Conservation (phyloP, 495 filamentous ascomycete species). For the Rostrohypoxylon terebratum region DNA sequence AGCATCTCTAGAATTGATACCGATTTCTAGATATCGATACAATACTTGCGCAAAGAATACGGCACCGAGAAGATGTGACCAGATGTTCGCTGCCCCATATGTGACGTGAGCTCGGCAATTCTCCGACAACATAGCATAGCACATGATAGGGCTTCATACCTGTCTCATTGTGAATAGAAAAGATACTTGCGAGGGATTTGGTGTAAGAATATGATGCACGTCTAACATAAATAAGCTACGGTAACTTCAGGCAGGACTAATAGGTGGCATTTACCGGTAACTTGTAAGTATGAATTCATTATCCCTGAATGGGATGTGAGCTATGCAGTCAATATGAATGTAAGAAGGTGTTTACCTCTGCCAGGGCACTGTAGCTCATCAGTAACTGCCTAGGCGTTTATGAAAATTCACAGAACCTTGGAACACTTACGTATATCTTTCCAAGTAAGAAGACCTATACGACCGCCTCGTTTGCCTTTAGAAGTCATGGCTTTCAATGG, state of each 20-base stretch:
- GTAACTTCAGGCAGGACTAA: neutral
- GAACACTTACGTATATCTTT: slow-evolving; percentile 15
- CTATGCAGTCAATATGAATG: neutral
- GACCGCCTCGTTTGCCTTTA: neutral
- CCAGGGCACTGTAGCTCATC: slow-evolving; percentile 10
- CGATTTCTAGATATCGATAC: slow-evolving; percentile 4
- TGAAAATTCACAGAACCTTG: neutral
- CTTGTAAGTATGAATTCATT: slow-evolving; percentile 23
- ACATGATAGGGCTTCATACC: neutral
- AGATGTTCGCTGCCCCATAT: slow-evolving; percentile 9
- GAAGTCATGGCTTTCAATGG: neutral
- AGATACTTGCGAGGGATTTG: slow-evolving; percentile 5
- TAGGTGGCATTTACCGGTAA: slow-evolving; percentile 6
- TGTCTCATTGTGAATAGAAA: slow-evolving; percentile 19
- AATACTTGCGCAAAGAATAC: slow-evolving; percentile 10
- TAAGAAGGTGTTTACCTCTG: slow-evolving; percentile 1
- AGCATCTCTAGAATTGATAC: neutral
- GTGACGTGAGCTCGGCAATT: neutral
- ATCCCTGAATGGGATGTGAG: slow-evolving; percentile 7
- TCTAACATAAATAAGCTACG: neutral
- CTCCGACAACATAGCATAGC: neutral
- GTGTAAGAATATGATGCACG: slow-evolving; percentile 10
- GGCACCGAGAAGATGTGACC: slow-evolving; percentile 16
- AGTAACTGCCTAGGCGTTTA: neutral
- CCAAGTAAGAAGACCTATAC: slow-evolving; percentile 8